These are phyloP conservation scores for Agaricus bisporus DNA, from an alignment of 768 basidiomycete species.

Conservation along the genomic window DNA sequence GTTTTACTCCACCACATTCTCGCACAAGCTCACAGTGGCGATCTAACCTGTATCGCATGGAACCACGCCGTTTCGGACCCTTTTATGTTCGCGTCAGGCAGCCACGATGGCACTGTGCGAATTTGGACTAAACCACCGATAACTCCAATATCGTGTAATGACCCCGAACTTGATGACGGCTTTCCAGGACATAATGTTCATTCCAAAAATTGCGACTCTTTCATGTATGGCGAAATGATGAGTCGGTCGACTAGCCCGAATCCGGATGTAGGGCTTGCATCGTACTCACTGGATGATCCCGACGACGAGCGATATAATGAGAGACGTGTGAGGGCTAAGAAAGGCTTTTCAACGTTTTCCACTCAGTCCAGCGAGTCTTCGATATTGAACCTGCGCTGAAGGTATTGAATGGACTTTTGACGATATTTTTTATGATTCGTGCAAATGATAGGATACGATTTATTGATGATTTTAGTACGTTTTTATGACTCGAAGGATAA, in stretches of 20 bases:
- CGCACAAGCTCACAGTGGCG: conserved; percentile 55
- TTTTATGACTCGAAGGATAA: no score
- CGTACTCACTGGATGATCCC: not conserved
- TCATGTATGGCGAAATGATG: not conserved
- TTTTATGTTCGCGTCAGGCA: conserved; percentile 74
- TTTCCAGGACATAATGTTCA: not conserved
- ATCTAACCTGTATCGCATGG: conserved; percentile 79
- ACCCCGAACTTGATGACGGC: not conserved
- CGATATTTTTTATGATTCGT: not conserved
- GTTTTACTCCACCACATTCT: conserved; percentile 65
- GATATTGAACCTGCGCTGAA: not conserved
- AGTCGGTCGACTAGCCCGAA: conserved; percentile 4
- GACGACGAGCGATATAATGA: not conserved
- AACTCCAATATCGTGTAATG: not conserved
- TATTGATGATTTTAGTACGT: no score
- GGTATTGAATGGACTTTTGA: not conserved
- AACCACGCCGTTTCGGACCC: conserved; percentile 59
- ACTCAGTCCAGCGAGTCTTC: conserved; percentile 5
- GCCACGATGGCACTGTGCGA: conserved; percentile 69
- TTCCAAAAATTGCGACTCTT: not conserved
- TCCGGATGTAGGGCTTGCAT: not conserved
- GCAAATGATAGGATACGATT: not conserved
- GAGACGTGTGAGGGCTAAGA: not conserved
- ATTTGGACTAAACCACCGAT: conserved; percentile 52
- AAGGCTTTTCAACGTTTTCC: not conserved